Conservation (phyloP, 192 early-diverging fungal species). For the Endogone sp. region DNA sequence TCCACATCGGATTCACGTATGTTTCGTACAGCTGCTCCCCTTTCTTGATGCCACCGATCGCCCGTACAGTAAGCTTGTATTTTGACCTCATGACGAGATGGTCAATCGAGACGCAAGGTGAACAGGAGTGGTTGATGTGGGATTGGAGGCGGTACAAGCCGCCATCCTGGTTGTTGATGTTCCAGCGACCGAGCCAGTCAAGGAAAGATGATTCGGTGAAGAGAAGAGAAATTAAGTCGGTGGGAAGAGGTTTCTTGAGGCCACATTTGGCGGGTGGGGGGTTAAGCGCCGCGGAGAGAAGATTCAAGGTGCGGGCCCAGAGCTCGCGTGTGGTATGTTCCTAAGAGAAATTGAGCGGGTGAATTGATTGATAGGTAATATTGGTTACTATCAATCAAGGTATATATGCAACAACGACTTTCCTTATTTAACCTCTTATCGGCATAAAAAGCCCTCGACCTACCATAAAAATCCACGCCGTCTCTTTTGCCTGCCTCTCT, state of each 20-base stretch:
- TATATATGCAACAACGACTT: background rate
- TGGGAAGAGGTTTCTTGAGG: conserved; percentile 46
- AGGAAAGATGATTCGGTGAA: conserved; percentile 53
- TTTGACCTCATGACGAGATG: conserved; percentile 42
- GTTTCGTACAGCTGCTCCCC: conserved; percentile 57
- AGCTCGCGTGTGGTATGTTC: conserved; percentile 33
- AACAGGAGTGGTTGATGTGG: conserved; percentile 54
- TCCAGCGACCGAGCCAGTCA: conserved; percentile 52
- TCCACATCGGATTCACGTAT: conserved; percentile 56
- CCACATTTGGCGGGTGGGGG: conserved; percentile 44
- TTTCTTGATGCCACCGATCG: conserved; percentile 50
- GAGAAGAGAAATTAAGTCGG: conserved; percentile 34
- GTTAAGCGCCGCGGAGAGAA: conserved; percentile 40
- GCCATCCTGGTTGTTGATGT: conserved; percentile 61
- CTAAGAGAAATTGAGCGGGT: background rate
- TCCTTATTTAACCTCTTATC: too few species aligned
- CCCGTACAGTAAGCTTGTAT: conserved; percentile 47
- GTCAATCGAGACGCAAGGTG: conserved; percentile 48
- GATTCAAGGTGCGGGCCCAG: conserved; percentile 35
- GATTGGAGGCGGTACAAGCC: conserved; percentile 58
- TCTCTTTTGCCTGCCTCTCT: conserved; percentile 50
- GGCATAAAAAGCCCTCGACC: too few species aligned
- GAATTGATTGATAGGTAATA: background rate
- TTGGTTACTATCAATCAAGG: background rate
- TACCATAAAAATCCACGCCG: conserved; percentile 53